phyloP scores from a whole-genome alignment of 495 filamentous ascomycete genomes.

The Paragyromitra xinjiangensis region DNA sequence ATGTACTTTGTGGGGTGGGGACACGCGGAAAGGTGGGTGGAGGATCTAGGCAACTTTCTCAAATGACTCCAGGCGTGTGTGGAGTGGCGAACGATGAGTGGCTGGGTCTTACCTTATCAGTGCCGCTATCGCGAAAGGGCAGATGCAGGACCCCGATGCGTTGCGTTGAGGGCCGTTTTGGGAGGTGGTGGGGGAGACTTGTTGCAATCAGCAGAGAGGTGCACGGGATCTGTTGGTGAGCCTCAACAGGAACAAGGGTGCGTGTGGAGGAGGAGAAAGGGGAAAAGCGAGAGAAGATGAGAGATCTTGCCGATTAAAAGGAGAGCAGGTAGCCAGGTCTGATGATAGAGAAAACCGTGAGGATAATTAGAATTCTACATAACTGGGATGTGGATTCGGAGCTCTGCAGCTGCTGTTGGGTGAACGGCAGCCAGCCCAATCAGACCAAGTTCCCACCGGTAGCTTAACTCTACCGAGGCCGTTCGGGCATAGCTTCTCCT shows the following conservation, averaged over 20 bases:
- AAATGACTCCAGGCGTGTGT: slow-evolving; percentile 41
- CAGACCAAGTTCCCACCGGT: not conserved
- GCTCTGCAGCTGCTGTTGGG: slow-evolving; percentile 31
- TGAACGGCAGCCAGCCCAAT: not conserved
- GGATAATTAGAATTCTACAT: not conserved
- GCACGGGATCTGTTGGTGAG: slow-evolving; percentile 36
- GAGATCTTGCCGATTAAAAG: not conserved
- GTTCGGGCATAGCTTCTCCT: slow-evolving; percentile 2
- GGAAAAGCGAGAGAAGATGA: not conserved
- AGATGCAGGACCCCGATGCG: slow-evolving; percentile 42
- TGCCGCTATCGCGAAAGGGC: slow-evolving; percentile 29
- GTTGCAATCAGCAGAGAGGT: slow-evolving; percentile 38
- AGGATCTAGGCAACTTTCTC: slow-evolving; percentile 10
- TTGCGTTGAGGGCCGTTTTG: slow-evolving; percentile 27
- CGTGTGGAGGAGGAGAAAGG: not conserved
- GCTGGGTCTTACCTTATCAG: slow-evolving; percentile 48
- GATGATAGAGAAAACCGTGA: slow-evolving; percentile 21
- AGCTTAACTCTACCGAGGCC: not conserved
- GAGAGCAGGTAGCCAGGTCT: slow-evolving; percentile 10
- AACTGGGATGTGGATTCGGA: slow-evolving; percentile 4
- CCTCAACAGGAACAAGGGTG: slow-evolving; percentile 28
- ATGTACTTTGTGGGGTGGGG: slow-evolving; percentile 6
- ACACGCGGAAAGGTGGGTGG: slow-evolving; percentile 25
- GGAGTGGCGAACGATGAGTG: slow-evolving; percentile 50
- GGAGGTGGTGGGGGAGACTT: slow-evolving; percentile 10